These are phyloP conservation scores for Naganishia friedmannii DNA, from an alignment of 768 basidiomycete genomes.

Conservation along the genomic window DNA sequence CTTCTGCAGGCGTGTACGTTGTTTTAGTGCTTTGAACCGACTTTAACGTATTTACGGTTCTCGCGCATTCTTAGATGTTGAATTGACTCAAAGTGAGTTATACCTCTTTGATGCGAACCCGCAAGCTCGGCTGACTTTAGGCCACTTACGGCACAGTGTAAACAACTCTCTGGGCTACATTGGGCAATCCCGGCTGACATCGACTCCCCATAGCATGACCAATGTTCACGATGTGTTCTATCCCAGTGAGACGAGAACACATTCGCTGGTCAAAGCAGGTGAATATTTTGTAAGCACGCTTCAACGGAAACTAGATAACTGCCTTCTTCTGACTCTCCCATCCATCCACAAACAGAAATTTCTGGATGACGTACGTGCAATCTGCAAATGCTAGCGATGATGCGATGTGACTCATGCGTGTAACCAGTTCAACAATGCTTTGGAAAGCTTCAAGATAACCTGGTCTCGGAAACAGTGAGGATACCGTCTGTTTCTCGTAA, in stretches of 20 bases:
- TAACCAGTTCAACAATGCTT: slow-evolving; percentile 25
- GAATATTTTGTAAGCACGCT: slow-evolving; percentile 35
- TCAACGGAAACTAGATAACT: neutral
- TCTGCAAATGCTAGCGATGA: neutral
- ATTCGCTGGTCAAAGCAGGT: slow-evolving; percentile 43
- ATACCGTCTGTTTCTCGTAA: too few relatives aligned
- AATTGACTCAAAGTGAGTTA: slow-evolving; percentile 41
- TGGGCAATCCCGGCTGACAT: neutral
- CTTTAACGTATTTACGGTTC: neutral
- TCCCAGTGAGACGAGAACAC: slow-evolving; percentile 40
- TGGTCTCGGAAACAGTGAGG: slow-evolving; percentile 26
- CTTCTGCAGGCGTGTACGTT: slow-evolving; percentile 28
- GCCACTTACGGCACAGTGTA: neutral
- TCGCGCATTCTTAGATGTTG: slow-evolving; percentile 34
- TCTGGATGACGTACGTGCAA: slow-evolving; percentile 42
- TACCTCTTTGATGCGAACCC: too few relatives aligned
- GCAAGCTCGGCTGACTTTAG: slow-evolving; percentile 11
- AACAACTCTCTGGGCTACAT: neutral
- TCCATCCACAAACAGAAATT: slow-evolving; percentile 36
- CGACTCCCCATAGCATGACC: slow-evolving; percentile 41
- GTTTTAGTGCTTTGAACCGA: neutral
- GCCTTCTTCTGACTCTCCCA: neutral
- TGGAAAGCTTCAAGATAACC: slow-evolving; percentile 30
- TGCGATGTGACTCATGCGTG: neutral
- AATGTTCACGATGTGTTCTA: slow-evolving; percentile 49